Base-by-base conservation (phyloP, 2,329 filamentous ascomycete genomes). In the Ophiostoma perfectum region DNA sequence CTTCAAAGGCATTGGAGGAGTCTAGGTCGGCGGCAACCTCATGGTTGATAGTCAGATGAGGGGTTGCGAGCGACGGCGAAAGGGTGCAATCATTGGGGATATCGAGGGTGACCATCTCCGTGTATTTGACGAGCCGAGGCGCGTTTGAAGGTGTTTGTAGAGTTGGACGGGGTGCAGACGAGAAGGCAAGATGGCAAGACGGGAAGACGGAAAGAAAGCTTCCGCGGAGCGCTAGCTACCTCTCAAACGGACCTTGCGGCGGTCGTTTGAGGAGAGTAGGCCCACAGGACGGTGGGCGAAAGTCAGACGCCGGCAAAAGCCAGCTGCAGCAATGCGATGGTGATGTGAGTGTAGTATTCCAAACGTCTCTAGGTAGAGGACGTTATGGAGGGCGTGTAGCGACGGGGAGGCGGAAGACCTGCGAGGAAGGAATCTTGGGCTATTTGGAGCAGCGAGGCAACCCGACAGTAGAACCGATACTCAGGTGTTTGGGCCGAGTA, bases 251-350 rank as follows among this genome's bases (percentile, higher is more conserved):
- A 93, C 90, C 87, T 90, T 92, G 90, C 87, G 88, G 89, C 85
- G 90, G 91, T 85, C 91, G 92, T 86, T 88, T 91, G 91, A 93
- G 91, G 64, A 93, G 90, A 95, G 92, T 93, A 95, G 92, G 91
- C 92, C 92, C 92, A 95, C 90, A 87, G 86, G 84, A 86, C 80
- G 27, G 83, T 85, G 82, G 82, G 81, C 79, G 79, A 80, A 75
- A 74, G 76, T 80, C 80, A 83, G 63, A 85, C 86, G 91, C 90
- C 94, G 91, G 92, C 91, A 49, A 86, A 86, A 90, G 90, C 91
- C 91, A 93, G 90, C 90, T 87, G 85, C 87, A 91, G 84, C 63
- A 62, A 52, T 55, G 85, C 75, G 73, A 78, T 73, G 69, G 73
- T 60, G 12, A 69, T 71, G 39, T 14, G 72, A 76, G 75, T 73